Percentiles rank a stretch among this genome's conserved stretches.
Evolutionary conservation across 345 rosid species (phyloP).

Genomic region (Conringia planisiliqua): DNA sequence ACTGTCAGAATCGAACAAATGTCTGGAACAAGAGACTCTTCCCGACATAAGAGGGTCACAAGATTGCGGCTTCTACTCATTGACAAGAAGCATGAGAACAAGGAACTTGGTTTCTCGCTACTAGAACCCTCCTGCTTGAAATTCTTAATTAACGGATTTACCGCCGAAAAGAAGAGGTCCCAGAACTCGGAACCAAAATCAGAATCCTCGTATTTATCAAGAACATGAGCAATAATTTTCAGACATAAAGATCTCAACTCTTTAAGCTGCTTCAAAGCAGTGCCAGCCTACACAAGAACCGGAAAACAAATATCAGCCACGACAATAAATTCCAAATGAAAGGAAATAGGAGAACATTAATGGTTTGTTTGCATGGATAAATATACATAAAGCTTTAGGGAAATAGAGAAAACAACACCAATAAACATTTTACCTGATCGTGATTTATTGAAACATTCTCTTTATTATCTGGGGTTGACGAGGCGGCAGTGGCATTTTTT

Average conservation of each 20-base stretch:
- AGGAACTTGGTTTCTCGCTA: slow-evolving; percentile 87
- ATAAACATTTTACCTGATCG: slow-evolving; percentile 45
- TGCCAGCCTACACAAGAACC: slow-evolving; percentile 46
- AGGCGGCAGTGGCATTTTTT: slow-evolving; percentile 12
- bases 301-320: neutral
- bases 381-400: neutral
- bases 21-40: slow-evolving; percentile 61
- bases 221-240: slow-evolving; percentile 63
- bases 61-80: slow-evolving; percentile 78
- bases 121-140: slow-evolving; percentile 93
- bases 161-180: slow-evolving; percentile 78
- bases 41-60: slow-evolving; percentile 56
- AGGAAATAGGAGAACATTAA: neutral
- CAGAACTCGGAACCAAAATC: slow-evolving; percentile 73
- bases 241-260: slow-evolving; percentile 80
- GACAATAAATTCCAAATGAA: neutral
- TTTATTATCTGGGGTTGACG: slow-evolving; percentile 31
- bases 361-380: neutral
- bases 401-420: slow-evolving; percentile 3
- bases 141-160: slow-evolving; percentile 60
- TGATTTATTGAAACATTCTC: slow-evolving; percentile 29
- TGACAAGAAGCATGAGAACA: slow-evolving; percentile 87
- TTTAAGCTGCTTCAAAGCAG: slow-evolving; percentile 57
- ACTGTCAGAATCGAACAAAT: slow-evolving; percentile 73
- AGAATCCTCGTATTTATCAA: slow-evolving; percentile 74